phyloP scores from a whole-genome alignment of 1,284 basidiomycete genomes.

The Papiliotrema flavescens region DNA sequence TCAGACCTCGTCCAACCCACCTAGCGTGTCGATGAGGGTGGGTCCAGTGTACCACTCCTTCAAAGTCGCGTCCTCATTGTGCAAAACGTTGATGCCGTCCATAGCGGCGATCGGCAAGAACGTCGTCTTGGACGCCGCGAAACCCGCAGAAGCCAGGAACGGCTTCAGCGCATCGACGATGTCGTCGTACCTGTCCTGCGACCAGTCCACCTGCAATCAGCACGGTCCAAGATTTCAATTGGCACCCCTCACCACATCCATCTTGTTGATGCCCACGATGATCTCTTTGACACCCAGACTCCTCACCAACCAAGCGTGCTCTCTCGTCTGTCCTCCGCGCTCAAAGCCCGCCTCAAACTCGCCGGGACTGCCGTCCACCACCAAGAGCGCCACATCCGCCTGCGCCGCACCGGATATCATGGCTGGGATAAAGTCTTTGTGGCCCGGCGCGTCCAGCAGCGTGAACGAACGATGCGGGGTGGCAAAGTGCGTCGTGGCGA shows the following conservation, averaged over 20 bases:
- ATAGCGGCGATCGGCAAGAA: conserved; percentile 91
- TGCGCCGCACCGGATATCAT: conserved; percentile 99
- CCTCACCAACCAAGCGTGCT: conserved; percentile 87
- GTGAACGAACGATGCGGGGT: conserved; percentile 80
- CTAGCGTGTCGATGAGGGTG: conserved; percentile 77
- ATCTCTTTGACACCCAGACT: conserved; percentile 93
- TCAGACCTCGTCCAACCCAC: conserved; percentile 48
- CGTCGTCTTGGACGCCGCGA: conserved; percentile 68
- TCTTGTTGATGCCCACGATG: conserved; percentile 89
- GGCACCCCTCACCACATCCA: conserved; percentile 66
- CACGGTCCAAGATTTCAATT: not conserved
- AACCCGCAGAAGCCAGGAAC: conserved; percentile 85
- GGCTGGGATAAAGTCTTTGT: conserved; percentile 96
- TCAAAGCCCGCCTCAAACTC: conserved; percentile 97
- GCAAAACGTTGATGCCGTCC: conserved; percentile 73
- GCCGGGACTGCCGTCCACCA: conserved; percentile 83
- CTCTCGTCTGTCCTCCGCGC: conserved; percentile 91
- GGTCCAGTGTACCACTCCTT: conserved; percentile 79
- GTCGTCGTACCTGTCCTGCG: conserved; percentile 74
- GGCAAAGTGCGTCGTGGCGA: conserved; percentile 76
- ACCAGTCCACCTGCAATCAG: conserved; percentile 71
- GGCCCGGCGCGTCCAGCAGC: conserved; percentile 92
- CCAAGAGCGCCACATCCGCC: conserved; percentile 93
- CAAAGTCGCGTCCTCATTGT: conserved; percentile 53
- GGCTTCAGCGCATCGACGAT: conserved; percentile 70